These are phyloP conservation scores for Bullera alba DNA, from an alignment of 768 basidiomycete genomes.

Conservation along the genomic window DNA sequence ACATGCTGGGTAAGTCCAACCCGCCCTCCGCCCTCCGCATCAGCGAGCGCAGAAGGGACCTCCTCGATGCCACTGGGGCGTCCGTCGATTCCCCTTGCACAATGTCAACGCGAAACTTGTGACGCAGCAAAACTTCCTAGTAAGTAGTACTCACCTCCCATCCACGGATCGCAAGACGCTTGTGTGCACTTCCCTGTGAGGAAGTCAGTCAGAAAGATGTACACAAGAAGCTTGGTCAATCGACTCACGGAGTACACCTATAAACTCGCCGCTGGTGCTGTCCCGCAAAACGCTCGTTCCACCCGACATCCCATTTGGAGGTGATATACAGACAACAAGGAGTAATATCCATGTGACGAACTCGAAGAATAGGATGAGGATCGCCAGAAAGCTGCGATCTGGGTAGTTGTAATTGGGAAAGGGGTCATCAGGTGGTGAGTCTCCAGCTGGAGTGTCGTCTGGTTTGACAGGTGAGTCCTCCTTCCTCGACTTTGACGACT, in stretches of 20 bases:
- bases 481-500: background rate
- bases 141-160: background rate
- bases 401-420: slow-evolving; percentile 2
- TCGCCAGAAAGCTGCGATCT: background rate
- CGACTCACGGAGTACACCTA: slow-evolving; percentile 1
- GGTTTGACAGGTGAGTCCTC: background rate
- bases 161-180: background rate
- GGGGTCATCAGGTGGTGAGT: background rate
- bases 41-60: background rate
- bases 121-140: background rate
- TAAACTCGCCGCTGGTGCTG: background rate
- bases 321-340: background rate
- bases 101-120: background rate
- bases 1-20: slow-evolving; percentile 2
- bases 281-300: background rate
- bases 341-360: slow-evolving; percentile 1
- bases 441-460: background rate
- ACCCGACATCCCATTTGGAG: background rate
- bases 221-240: background rate
- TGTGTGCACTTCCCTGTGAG: background rate
- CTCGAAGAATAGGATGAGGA: background rate
- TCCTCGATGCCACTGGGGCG: background rate
- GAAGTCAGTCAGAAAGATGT: background rate
- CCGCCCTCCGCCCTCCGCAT: background rate
- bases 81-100: background rate